These are phyloP conservation scores for Pythium rhizo-oryzae DNA, from an alignment of 352 stramenopile species.

Conservation along the genomic window DNA sequence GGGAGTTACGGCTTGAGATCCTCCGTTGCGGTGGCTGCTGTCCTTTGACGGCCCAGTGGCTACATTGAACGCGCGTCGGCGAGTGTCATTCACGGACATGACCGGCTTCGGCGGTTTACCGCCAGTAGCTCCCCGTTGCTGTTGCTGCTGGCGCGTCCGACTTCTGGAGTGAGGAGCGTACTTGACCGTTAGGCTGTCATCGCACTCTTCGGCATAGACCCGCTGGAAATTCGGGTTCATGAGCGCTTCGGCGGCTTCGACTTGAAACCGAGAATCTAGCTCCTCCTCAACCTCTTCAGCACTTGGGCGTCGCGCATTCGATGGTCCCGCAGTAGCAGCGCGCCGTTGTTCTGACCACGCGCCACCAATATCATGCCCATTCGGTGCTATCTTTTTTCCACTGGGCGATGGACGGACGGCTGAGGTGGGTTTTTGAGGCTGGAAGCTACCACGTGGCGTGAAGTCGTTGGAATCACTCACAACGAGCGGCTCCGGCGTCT, in stretches of 20 bases:
- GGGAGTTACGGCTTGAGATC: not conserved
- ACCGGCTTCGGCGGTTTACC: slow-evolving; percentile 16
- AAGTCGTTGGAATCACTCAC: not conserved
- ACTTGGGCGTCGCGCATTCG: not conserved
- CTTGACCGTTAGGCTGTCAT: slow-evolving; percentile 76
- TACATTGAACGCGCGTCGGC: slow-evolving; percentile 1
- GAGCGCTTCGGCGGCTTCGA: slow-evolving; percentile 54
- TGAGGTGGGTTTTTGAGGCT: slow-evolving; percentile 7
- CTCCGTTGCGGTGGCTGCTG: not conserved
- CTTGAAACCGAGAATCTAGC: slow-evolving; percentile 42
- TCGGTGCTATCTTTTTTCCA: slow-evolving; percentile 3
- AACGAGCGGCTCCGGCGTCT: slow-evolving; percentile 18
- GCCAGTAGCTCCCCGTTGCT: not conserved
- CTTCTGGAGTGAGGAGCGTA: slow-evolving; percentile 40
- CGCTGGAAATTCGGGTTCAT: slow-evolving; percentile 84
- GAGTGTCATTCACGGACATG: not conserved
- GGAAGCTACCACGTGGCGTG: slow-evolving; percentile 3
- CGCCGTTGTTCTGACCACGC: slow-evolving; percentile 8
- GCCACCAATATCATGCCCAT: not conserved
- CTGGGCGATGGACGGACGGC: slow-evolving; percentile 4
- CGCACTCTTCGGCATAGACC: slow-evolving; percentile 81
- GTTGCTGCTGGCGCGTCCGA: not conserved
- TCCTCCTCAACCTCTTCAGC: slow-evolving; percentile 28
- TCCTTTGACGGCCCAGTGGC: not conserved
- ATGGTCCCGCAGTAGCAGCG: not conserved